Evolutionary conservation across 805 yeast species (phyloP).

Genomic region (Candida coleopterorum): DNA sequence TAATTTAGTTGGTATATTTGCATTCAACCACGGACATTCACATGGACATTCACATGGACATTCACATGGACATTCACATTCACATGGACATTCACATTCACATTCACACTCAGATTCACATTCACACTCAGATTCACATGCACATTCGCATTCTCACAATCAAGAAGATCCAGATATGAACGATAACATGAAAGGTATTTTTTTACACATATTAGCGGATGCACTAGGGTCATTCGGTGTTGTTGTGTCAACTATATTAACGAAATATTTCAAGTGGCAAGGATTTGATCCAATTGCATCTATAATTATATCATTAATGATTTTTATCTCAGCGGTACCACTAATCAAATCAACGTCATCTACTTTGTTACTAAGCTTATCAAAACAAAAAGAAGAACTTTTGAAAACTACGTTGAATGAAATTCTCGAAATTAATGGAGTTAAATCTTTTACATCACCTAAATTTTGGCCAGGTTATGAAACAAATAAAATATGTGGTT

Average conservation of each 20-base stretch:
- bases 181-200: slow-evolving; percentile 89
- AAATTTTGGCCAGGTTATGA: slow-evolving; percentile 74
- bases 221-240: slow-evolving; percentile 97
- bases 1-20: slow-evolving; percentile 87
- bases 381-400: slow-evolving; percentile 52
- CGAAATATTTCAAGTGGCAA: slow-evolving; percentile 59
- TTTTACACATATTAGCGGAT: slow-evolving; percentile 90
- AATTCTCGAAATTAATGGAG: slow-evolving; percentile 67
- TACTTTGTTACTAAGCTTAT: slow-evolving; percentile 61
- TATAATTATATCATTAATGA: slow-evolving; percentile 74
- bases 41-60: slow-evolving; percentile 39
- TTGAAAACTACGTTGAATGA: slow-evolving; percentile 66
- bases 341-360: slow-evolving; percentile 76
- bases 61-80: slow-evolving; percentile 30
- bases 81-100: slow-evolving; percentile 20
- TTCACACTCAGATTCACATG: slow-evolving; percentile 28
- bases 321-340: slow-evolving; percentile 79
- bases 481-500: slow-evolving; percentile 43
- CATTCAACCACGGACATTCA: slow-evolving; percentile 67
- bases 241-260: slow-evolving; percentile 79
- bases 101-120: slow-evolving; percentile 17
- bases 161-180: slow-evolving; percentile 21
- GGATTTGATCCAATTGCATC: slow-evolving; percentile 94
- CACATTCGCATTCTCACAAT: slow-evolving; percentile 17
- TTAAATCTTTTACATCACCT: slow-evolving; percentile 81